phyloP scores from a whole-genome alignment of 345 rosid species.

The Lepidium aucheri region DNA sequence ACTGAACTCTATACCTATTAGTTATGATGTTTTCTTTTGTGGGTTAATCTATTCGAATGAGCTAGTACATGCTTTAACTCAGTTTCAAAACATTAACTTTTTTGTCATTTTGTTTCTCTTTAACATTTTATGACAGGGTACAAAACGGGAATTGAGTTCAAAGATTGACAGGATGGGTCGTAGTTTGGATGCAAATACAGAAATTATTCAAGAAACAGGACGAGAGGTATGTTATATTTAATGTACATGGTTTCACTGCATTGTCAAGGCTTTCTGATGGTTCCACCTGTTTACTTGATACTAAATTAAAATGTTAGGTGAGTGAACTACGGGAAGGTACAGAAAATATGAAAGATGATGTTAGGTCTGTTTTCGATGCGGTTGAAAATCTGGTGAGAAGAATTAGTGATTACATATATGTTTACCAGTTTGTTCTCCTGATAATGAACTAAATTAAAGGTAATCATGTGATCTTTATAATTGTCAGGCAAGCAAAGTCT shows the following conservation, averaged over 20 bases:
- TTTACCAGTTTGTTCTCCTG: background rate
- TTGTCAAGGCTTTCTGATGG: background rate
- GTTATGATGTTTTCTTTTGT: background rate
- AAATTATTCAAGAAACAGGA: slow-evolving; percentile 43
- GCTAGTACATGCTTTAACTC: background rate
- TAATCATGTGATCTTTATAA: background rate
- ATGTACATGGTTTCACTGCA: background rate
- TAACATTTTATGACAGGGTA: slow-evolving; percentile 34
- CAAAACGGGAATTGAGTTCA: slow-evolving; percentile 56
- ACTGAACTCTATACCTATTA: background rate
- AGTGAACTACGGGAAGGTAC: slow-evolving; percentile 37
- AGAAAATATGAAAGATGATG: slow-evolving; percentile 30
- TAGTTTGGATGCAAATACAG: slow-evolving; percentile 45
- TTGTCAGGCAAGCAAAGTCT: slow-evolving; percentile 49
- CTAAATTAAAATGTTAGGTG: slow-evolving; percentile 32
- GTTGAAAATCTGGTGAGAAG: slow-evolving; percentile 65
- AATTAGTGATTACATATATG: background rate
- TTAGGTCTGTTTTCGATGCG: slow-evolving; percentile 47
- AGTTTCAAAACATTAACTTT: background rate
- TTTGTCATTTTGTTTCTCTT: background rate
- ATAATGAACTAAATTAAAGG: background rate
- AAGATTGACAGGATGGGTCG: slow-evolving; percentile 42
- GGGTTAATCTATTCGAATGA: background rate
- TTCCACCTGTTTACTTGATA: slow-evolving; percentile 2
- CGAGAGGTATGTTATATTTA: slow-evolving; percentile 43